Percentiles rank a stretch among this genome's conserved stretches.
Conservation (phyloP, 73 alveolate species). For the Symbiodinium natans region DNA sequence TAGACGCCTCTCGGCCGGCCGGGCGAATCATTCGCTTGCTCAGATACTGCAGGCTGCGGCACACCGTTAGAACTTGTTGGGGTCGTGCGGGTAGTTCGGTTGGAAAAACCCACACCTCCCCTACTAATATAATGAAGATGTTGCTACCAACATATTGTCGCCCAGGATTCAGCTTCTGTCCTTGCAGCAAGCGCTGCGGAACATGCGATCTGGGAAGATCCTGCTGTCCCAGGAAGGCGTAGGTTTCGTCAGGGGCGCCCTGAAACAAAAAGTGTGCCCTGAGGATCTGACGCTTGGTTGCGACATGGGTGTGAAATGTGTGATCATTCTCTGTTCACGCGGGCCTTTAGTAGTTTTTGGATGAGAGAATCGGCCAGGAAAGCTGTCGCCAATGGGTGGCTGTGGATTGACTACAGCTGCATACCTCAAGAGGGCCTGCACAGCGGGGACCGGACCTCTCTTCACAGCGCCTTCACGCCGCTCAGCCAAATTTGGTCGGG, state of each 20-base stretch:
- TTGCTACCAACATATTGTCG: neutral
- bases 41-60: no score
- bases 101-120: no score
- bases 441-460: neutral
- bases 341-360: no score
- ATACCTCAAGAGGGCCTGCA: conserved; percentile 11
- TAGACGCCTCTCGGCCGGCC: no score
- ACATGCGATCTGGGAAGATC: neutral
- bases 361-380: neutral
- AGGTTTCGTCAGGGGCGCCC: neutral
- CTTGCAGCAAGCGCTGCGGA: neutral
- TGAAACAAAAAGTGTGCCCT: neutral
- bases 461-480: neutral
- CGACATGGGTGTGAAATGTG: neutral
- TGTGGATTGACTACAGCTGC: conserved; percentile 4
- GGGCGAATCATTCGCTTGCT: neutral
- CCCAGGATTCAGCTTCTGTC: neutral
- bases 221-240: neutral
- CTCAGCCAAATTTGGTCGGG: neutral
- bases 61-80: no score
- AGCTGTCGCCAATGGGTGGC: neutral
- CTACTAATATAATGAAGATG: no score
- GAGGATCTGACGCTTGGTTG: neutral
- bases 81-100: no score
- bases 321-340: neutral